Base-by-base conservation (phyloP, 164 flowering plant species). In the Nelumbo lutea region DNA sequence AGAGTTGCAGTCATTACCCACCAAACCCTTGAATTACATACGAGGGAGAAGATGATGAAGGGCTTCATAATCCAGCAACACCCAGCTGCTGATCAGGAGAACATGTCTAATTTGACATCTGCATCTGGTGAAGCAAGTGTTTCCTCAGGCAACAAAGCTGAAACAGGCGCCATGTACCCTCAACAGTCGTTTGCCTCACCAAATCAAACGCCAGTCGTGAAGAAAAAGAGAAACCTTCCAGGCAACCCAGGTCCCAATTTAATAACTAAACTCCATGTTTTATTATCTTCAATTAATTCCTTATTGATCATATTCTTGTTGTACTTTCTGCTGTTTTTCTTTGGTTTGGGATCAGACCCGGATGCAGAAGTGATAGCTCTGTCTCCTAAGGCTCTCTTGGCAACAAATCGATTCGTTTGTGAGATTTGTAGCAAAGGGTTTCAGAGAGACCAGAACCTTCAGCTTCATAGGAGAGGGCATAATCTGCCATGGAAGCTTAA, bases 71-170 rank as follows among this genome's bases (percentile, higher is more conserved):
- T 77, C 55, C 83, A 82, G 53, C 79, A 74, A 58, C 78, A 78
- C 14, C 72, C 58, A 68, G 64, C 71, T 50, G 27, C 68, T 27
- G 27, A 27, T 55, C 87, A 89, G 50, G 88, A 87, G 51, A 91
- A 85, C 73, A 83, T 89, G 95, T 91, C 94, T 3, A 91, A 89
- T 81, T 78, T 91, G 71, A 91, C 95, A 42, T 84, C 88, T 10
- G 86, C 90, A 50, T 86, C 91, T 55, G 85, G 84, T 59, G 90
- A 82, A 79, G 89, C 88, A 9, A 85, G 88, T 77, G 85, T 66
- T 41, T 87, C 93, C 71, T 84, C 96, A 27, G 78, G 79, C 57
- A 84, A 77, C 62, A 77, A 76, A 71, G 73, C 75, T 70, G 83
- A 83, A 57, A 71, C 64, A 61, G 75, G 69, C 42, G 68, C 43